These are phyloP conservation scores for Excoecaria cochinchinensis DNA, from an alignment of 345 rosid species.

Conservation along the genomic window DNA sequence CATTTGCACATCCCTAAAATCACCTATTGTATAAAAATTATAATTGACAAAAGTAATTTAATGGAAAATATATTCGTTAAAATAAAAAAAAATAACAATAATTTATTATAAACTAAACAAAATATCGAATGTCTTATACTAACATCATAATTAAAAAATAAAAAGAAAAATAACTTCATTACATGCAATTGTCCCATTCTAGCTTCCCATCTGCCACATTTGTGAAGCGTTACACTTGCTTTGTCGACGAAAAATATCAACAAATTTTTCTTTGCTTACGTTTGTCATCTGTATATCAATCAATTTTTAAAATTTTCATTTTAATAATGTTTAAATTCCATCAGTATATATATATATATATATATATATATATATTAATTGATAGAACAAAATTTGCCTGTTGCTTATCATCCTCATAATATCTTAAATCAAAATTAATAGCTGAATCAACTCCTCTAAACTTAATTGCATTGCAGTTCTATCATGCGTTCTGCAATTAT, in stretches of 20 bases:
- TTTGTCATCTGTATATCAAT: constrained; percentile 23
- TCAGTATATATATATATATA: too few species aligned
- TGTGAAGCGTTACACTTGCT: constrained; percentile 19
- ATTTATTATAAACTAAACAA: too few species aligned
- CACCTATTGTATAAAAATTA: too few species aligned
- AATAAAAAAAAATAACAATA: too few species aligned
- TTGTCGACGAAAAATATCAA: constrained; percentile 26
- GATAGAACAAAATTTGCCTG: constrained; percentile 11
- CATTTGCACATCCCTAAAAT: too few species aligned
- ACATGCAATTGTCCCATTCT: constrained; percentile 26
- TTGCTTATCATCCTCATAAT: constrained; percentile 33
- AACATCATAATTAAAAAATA: background rate
- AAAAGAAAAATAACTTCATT: constrained; percentile 19
- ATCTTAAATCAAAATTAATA: constrained; percentile 25
- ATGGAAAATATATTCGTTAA: too few species aligned
- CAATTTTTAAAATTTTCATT: background rate
- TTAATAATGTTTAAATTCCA: background rate
- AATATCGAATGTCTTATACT: too few species aligned
- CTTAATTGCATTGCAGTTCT: constrained; percentile 35
- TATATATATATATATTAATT: too few species aligned
- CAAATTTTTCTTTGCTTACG: constrained; percentile 24
- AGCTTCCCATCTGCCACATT: constrained; percentile 27
- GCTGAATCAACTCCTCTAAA: constrained; percentile 34
- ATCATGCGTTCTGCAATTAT: constrained; percentile 27
- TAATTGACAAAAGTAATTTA: too few species aligned